Base-by-base conservation (phyloP, 2,329 filamentous ascomycete genomes). In the Cryphonectria carpinicola region DNA sequence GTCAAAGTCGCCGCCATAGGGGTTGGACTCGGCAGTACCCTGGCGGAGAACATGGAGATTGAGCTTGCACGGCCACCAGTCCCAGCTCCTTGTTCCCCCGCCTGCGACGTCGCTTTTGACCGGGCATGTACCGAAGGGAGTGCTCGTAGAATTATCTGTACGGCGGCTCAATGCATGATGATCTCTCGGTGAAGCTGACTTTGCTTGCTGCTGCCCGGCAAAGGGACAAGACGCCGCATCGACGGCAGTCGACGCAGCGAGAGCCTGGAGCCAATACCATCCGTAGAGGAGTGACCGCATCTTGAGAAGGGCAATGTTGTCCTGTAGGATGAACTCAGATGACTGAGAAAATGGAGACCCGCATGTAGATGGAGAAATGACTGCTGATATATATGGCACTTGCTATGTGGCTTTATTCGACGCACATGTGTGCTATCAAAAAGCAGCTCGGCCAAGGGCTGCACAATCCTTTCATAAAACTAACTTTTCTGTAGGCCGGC, bases 61-160 rank as follows among this genome's bases (percentile, higher is more conserved):
- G 72, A 93, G 80, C 73, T 85, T 81, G 67, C 90, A 86, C 60
- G 92, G 91, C 91, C 91, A 93, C 88, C 90, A 93, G 83, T 93
- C 90, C 66, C 77, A 78, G 82, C 88, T 92, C 70, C 84, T 81
- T 74, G 89, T 91, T 74, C 91, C 91, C 74, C 87, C 87, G 74
- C 90, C 90, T 69, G 80, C 84, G n/a, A 80, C 79, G 71, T 85
- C 83, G 74, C 52, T 77, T 52, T 70, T 72, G 25, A 32, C 58
- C 1, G 73, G 19, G 22, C 73, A 74, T 1, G 64, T 66, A n/a
- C 73, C 73, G 32, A 74, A 74, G 0, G 69, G 65, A 4, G 37
- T 32, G 52, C 62, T 28, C 4, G 65, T 19, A 6, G 66, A 32
- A 22, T 62, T 60, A 14, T 49, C 58, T 6, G 64, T 37, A 62